A percentile compares a stretch with the other conserved stretches of the same genome.
Conservation (phyloP, 768 basidiomycete species). For the Suillus sp. region DNA sequence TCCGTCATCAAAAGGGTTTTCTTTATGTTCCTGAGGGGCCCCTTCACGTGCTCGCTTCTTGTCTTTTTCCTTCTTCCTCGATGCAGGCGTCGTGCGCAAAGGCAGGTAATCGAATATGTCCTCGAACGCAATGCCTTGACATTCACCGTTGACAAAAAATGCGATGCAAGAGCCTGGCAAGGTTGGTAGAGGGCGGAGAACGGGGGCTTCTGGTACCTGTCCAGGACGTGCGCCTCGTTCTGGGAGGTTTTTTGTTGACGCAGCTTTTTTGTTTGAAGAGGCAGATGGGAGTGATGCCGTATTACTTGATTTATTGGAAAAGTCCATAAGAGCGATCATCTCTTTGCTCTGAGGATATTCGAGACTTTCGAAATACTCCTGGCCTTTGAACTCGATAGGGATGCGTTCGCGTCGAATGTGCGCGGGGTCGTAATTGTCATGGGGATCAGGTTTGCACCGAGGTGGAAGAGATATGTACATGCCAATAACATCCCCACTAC, state of each 20-base stretch:
- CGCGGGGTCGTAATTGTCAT: slow-evolving; percentile 78
- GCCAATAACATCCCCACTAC: slow-evolving; percentile 86
- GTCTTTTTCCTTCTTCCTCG: slow-evolving; percentile 53
- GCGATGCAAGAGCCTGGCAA: slow-evolving; percentile 73
- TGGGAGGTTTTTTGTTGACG: slow-evolving; percentile 67
- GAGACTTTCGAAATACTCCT: slow-evolving; percentile 92
- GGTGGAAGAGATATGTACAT: slow-evolving; percentile 91
- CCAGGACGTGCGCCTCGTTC: slow-evolving; percentile 49
- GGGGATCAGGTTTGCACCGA: slow-evolving; percentile 53
- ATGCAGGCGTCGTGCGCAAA: slow-evolving; percentile 62
- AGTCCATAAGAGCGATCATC: slow-evolving; percentile 88
- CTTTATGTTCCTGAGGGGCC: slow-evolving; percentile 68
- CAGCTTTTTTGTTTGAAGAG: slow-evolving; percentile 60
- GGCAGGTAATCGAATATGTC: slow-evolving; percentile 92
- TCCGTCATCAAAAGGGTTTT: slow-evolving; percentile 92
- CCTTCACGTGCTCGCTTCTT: slow-evolving; percentile 65
- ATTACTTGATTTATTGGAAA: slow-evolving; percentile 58
- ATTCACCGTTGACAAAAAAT: slow-evolving; percentile 92
- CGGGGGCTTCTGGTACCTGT: slow-evolving; percentile 34
- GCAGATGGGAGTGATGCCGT: slow-evolving; percentile 58
- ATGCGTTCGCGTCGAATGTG: slow-evolving; percentile 87
- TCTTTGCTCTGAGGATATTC: slow-evolving; percentile 91
- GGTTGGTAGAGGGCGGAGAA: slow-evolving; percentile 67
- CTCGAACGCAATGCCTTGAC: slow-evolving; percentile 79
- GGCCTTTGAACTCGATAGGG: slow-evolving; percentile 94